phyloP scores from a whole-genome alignment of 2,329 filamentous ascomycete genomes.

The Chrysoporthe puriensis region DNA sequence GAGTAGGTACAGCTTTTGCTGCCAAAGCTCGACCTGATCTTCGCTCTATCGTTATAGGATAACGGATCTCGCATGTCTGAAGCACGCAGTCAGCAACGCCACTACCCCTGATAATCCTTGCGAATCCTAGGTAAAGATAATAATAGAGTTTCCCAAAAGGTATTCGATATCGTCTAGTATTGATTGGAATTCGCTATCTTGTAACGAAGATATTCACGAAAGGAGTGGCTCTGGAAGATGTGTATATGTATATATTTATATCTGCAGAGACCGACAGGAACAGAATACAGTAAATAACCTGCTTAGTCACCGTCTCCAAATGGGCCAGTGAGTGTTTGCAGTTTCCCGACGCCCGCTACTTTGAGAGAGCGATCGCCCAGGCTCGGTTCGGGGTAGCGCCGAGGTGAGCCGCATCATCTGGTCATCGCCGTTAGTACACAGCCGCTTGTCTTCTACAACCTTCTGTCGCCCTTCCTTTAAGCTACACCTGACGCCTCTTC shows the following conservation, averaged over 20 bases:
- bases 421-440: conserved; percentile 19
- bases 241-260: not conserved
- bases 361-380: not conserved
- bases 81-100: not conserved
- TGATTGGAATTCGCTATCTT: not conserved
- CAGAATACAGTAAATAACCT: not conserved
- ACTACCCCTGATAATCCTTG: conserved; percentile 1
- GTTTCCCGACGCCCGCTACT: conserved; percentile 7
- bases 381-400: conserved; percentile 16
- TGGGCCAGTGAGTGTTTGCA: conserved; percentile 11
- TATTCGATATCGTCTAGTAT: not conserved
- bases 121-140: conserved; percentile 6
- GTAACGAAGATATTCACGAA: not conserved
- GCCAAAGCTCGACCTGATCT: not conserved
- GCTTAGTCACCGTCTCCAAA: not conserved
- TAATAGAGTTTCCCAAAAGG: not conserved
- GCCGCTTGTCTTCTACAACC: conserved; percentile 22
- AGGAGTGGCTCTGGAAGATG: not conserved
- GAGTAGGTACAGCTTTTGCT: not conserved
- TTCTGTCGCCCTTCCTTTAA: conserved; percentile 14
- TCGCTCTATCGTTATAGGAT: not conserved
- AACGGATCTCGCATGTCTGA: conserved; percentile 1
- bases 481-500: conserved; percentile 16
- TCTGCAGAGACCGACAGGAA: not conserved
- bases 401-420: conserved; percentile 25